Evolutionary conservation across 2,329 filamentous ascomycete species (phyloP).

Genomic region (Zasmidium cellare): DNA sequence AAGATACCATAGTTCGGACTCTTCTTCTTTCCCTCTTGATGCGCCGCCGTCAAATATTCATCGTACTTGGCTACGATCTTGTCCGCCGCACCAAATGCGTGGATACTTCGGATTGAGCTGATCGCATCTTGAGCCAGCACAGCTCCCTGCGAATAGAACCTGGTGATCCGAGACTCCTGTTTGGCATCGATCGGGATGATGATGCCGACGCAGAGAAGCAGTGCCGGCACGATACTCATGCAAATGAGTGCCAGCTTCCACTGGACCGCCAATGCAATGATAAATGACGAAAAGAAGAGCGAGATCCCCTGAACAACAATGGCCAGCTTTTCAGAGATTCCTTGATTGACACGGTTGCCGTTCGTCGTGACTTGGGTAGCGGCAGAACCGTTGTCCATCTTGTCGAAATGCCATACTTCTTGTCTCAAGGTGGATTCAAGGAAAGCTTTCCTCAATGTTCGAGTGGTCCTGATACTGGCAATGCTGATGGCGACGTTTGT

Average conservation of each 20-base stretch:
- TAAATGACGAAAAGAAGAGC: slow-evolving; percentile 42
- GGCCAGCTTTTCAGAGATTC: slow-evolving; percentile 43
- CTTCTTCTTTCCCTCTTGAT: slow-evolving; percentile 47
- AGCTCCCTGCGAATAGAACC: slow-evolving; percentile 46
- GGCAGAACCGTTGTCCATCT: slow-evolving; percentile 51
- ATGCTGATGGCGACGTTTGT: slow-evolving; percentile 45
- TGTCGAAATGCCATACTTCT: slow-evolving; percentile 67
- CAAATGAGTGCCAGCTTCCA: slow-evolving; percentile 50
- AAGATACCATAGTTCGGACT: slow-evolving; percentile 40
- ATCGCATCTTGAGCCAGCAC: slow-evolving; percentile 54
- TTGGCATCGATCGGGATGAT: slow-evolving; percentile 39
- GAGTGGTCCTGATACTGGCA: slow-evolving; percentile 53
- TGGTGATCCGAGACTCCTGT: slow-evolving; percentile 36
- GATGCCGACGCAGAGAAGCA: slow-evolving; percentile 34
- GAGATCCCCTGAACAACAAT: slow-evolving; percentile 36
- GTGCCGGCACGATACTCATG: slow-evolving; percentile 50
- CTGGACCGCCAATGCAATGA: slow-evolving; percentile 42
- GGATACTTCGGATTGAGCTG: slow-evolving; percentile 51
- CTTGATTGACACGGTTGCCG: slow-evolving; percentile 40
- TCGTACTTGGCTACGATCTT: slow-evolving; percentile 48
- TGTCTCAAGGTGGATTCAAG: slow-evolving; percentile 64
- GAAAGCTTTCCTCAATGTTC: slow-evolving; percentile 59
- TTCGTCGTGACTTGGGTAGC: slow-evolving; percentile 28
- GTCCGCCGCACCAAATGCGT: slow-evolving; percentile 49
- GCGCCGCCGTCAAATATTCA: slow-evolving; percentile 42